A percentile compares a stretch with the other conserved stretches of the same genome.
These are phyloP conservation scores for Ceratocystis diversiconidia DNA, from an alignment of 2,329 filamentous ascomycete genomes.

Conservation along the genomic window DNA sequence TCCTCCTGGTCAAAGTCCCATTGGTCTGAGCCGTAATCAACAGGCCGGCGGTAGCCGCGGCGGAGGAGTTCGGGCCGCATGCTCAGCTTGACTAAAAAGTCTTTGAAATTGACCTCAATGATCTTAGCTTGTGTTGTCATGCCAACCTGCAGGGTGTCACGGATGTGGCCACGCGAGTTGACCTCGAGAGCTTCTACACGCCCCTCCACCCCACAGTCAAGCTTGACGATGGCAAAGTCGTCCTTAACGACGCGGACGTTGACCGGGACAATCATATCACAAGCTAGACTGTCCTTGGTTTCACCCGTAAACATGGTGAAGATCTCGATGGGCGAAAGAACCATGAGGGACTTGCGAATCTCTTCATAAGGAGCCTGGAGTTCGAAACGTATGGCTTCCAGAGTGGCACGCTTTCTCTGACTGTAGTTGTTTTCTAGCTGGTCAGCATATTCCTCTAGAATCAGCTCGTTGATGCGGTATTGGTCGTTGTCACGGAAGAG, in stretches of 20 bases:
- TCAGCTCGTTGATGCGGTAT: slow-evolving; percentile 89
- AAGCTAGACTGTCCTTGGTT: slow-evolving; percentile 65
- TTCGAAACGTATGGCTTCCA: slow-evolving; percentile 92
- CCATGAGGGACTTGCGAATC: slow-evolving; percentile 63
- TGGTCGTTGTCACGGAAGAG: slow-evolving; percentile 90
- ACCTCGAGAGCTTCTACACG: slow-evolving; percentile 72
- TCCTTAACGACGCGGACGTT: slow-evolving; percentile 78
- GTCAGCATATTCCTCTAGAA: slow-evolving; percentile 91
- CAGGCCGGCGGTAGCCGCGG: slow-evolving; percentile 52
- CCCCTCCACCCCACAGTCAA: slow-evolving; percentile 90
- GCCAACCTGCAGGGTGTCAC: slow-evolving; percentile 59
- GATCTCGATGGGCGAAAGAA: slow-evolving; percentile 59
- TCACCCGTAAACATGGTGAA: slow-evolving; percentile 97
- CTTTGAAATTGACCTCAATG: slow-evolving; percentile 72
- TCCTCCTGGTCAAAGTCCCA: slow-evolving; percentile 80
- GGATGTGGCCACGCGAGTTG: slow-evolving; percentile 55
- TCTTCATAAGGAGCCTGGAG: slow-evolving; percentile 90
- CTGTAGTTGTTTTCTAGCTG: slow-evolving; percentile 88
- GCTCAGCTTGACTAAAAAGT: slow-evolving; percentile 70
- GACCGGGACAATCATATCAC: slow-evolving; percentile 86
- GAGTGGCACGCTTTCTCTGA: slow-evolving; percentile 84
- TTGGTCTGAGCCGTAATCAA: slow-evolving; percentile 61
- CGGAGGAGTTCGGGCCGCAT: slow-evolving; percentile 59
- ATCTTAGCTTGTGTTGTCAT: slow-evolving; percentile 85
- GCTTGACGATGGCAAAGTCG: slow-evolving; percentile 82